Conservation (phyloP, 805 yeast genomes). For the Ogataea glucozyma region DNA sequence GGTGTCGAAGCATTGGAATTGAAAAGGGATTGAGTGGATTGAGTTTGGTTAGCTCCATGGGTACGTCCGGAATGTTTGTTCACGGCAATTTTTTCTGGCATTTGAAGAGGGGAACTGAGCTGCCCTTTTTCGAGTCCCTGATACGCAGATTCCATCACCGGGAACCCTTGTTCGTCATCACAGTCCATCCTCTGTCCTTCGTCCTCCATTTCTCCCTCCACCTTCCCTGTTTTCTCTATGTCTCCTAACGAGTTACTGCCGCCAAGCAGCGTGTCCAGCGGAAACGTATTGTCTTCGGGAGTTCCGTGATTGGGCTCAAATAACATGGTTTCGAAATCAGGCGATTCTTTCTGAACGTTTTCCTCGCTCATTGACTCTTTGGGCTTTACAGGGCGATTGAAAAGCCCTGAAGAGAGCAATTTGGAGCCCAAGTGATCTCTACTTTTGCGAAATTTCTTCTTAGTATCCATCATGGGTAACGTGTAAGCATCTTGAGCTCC, state of each 20-base stretch:
- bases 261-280: conserved; percentile 15
- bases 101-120: too few relatives aligned
- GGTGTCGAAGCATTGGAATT: conserved; percentile 6
- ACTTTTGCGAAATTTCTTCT: conserved; percentile 6
- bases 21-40: conserved; percentile 3
- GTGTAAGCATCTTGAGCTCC: conserved; percentile 9
- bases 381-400: conserved; percentile 8
- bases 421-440: conserved; percentile 10
- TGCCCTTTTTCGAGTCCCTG: too few relatives aligned
- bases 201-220: too few relatives aligned
- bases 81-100: too few relatives aligned
- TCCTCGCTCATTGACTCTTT: neutral
- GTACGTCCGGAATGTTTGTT: too few relatives aligned
- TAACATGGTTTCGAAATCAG: conserved; percentile 14
- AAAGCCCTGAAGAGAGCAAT: conserved; percentile 10
- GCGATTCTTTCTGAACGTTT: conserved; percentile 1
- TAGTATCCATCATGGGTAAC: conserved; percentile 5
- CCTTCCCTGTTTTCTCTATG: too few relatives aligned
- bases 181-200: neutral
- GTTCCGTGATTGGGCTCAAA: conserved; percentile 28
- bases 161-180: neutral
- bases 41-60: neutral
- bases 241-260: too few relatives aligned
- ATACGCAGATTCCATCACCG: too few relatives aligned
- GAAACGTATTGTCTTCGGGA: conserved; percentile 17